These are phyloP conservation scores for Phyllosticta citriasiana DNA, from an alignment of 2,329 filamentous ascomycete genomes.

Conservation along the genomic window DNA sequence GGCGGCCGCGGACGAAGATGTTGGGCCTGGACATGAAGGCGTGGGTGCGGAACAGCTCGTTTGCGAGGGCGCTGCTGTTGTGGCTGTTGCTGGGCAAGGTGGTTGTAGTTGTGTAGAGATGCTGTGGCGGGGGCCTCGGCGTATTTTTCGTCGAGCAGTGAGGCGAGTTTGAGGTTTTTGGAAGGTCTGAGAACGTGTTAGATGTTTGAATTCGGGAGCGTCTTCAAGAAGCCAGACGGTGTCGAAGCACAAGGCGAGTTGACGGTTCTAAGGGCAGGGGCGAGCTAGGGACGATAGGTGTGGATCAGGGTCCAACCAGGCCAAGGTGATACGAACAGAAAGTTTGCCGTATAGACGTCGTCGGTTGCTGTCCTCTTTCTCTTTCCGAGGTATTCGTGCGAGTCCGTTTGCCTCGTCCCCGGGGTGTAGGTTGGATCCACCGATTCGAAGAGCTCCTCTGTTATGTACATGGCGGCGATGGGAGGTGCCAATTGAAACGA, in stretches of 20 bases:
- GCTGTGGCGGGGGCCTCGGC: neutral
- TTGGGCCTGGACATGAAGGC: neutral
- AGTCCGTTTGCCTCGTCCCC: neutral
- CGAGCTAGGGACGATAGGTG: neutral
- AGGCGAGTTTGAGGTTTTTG: constrained; percentile 5
- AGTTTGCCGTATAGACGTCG: constrained; percentile 2
- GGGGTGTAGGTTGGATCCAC: neutral
- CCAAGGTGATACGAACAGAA: neutral
- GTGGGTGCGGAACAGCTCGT: neutral
- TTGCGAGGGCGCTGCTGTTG: neutral
- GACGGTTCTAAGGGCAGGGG: neutral
- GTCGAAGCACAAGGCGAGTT: neutral
- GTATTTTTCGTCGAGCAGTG: neutral
- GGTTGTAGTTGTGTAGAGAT: neutral
- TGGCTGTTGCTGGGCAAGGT: neutral
- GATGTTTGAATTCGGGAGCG: neutral
- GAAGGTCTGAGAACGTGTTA: neutral
- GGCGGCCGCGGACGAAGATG: neutral
- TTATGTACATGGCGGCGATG: constrained; percentile 5
- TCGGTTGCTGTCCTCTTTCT: constrained; percentile 2
- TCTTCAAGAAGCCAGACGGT: neutral
- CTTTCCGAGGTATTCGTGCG: constrained; percentile 2
- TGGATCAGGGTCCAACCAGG: neutral
- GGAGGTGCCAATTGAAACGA: neutral
- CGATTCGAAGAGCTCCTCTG: constrained; percentile 7